Evolutionary conservation across 2,329 filamentous ascomycete genomes (phyloP).

Genomic region (Colletotrichum sp.): DNA sequence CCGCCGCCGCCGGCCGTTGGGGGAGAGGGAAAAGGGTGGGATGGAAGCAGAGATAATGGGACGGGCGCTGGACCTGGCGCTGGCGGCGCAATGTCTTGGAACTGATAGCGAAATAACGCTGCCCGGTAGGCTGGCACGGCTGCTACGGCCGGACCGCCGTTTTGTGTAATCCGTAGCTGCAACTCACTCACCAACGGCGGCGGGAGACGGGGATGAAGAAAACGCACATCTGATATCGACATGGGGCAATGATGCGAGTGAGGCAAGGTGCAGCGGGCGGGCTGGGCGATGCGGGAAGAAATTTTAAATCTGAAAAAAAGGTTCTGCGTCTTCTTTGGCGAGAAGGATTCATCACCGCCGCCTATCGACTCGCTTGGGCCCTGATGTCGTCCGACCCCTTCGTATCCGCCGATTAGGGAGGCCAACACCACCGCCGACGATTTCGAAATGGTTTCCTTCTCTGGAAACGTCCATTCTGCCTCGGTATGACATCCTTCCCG

Average conservation of each 20-base stretch:
- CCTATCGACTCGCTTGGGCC: neutral
- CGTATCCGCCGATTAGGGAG: neutral
- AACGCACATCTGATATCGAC: neutral
- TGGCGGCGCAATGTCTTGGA: slow-evolving; percentile 3
- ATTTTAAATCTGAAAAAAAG: neutral
- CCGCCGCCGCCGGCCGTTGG: neutral
- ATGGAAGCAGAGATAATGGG: neutral
- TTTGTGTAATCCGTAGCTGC: neutral
- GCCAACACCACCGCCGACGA: neutral
- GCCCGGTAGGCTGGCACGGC: neutral
- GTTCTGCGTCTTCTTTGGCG: neutral
- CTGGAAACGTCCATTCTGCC: neutral
- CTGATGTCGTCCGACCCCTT: neutral
- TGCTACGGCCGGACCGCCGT: neutral
- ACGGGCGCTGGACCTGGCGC: neutral
- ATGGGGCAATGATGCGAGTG: neutral
- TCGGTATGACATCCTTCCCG: neutral
- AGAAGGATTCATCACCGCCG: neutral
- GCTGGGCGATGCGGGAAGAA: neutral
- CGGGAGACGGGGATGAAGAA: neutral
- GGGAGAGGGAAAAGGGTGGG: neutral
- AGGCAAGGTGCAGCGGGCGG: neutral
- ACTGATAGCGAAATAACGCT: neutral
- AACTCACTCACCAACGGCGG: neutral
- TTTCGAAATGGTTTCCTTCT: neutral